Conservation (phyloP, 805 yeast species). For the Teunomyces stri region DNA sequence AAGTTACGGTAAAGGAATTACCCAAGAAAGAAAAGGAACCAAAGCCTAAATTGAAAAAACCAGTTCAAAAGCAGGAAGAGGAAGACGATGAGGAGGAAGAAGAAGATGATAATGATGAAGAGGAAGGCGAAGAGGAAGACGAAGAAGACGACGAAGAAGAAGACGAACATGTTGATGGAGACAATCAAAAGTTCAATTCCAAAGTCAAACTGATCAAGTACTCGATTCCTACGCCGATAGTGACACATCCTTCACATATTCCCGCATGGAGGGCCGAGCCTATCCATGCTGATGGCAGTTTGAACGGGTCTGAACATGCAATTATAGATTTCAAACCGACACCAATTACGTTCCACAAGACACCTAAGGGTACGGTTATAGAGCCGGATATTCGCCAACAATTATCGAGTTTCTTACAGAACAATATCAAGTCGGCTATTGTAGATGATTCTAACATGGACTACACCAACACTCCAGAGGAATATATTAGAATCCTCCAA, state of each 20-base stretch:
- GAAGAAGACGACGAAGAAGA: slow-evolving; percentile 4
- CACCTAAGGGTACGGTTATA: slow-evolving; percentile 10
- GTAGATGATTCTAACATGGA: slow-evolving; percentile 38
- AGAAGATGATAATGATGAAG: background rate
- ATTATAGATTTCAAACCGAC: slow-evolving; percentile 27
- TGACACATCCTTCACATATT: slow-evolving; percentile 46
- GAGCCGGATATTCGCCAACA: slow-evolving; percentile 28
- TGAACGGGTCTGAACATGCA: slow-evolving; percentile 14
- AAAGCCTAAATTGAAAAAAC: background rate
- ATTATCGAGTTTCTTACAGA: slow-evolving; percentile 25
- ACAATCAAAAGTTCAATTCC: slow-evolving; percentile 15
- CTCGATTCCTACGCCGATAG: slow-evolving; percentile 32
- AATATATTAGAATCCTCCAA: slow-evolving; percentile 54
- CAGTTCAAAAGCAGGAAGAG: background rate
- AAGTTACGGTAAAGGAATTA: background rate
- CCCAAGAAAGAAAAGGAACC: background rate
- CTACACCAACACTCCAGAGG: slow-evolving; percentile 42
- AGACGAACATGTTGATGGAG: slow-evolving; percentile 6
- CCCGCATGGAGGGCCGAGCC: slow-evolving; percentile 39
- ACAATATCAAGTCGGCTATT: slow-evolving; percentile 33
- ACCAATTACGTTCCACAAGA: slow-evolving; percentile 24
- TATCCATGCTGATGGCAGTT: slow-evolving; percentile 14
- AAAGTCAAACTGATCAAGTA: slow-evolving; percentile 29
- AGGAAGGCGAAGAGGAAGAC: background rate
- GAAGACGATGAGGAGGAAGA: background rate